Conservation (phyloP, 768 basidiomycete species). For the Omphalotus guepiniiformis region DNA sequence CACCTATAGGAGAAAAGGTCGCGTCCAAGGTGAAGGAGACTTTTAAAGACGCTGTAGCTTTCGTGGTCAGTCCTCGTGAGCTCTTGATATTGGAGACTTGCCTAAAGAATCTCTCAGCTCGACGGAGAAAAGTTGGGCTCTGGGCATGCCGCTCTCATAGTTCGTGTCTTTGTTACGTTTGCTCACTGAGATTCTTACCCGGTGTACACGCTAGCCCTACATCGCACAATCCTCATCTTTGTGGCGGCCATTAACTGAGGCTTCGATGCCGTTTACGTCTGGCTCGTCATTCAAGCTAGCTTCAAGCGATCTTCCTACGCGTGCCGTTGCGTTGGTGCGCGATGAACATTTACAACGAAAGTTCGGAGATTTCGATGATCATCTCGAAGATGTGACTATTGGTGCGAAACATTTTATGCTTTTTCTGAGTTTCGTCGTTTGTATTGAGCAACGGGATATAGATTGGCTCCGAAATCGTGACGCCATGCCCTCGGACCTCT, state of each 20-base stretch:
- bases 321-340: constrained; percentile 46
- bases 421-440: constrained; percentile 18
- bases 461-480: constrained; percentile 43
- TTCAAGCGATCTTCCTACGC: constrained; percentile 39
- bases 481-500: constrained; percentile 23
- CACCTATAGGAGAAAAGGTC: constrained; percentile 63
- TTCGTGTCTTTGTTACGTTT: constrained; percentile 19
- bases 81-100: constrained; percentile 1
- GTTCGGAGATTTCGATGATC: constrained; percentile 81
- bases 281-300: constrained; percentile 45
- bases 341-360: constrained; percentile 47
- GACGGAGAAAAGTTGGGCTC: constrained; percentile 57
- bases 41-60: constrained; percentile 60
- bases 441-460: constrained; percentile 17
- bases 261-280: constrained; percentile 37
- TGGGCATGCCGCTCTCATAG: constrained; percentile 48
- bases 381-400: constrained; percentile 68
- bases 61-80: constrained; percentile 50
- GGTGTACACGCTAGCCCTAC: constrained; percentile 41
- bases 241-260: constrained; percentile 45
- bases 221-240: constrained; percentile 32
- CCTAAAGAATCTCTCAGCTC: constrained; percentile 35
- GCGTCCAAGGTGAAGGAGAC: constrained; percentile 47
- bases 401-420: constrained; percentile 32
- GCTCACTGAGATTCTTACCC: constrained; percentile 1